A percentile compares a stretch with the other conserved stretches of the same genome.
Evolutionary conservation across 768 basidiomycete genomes (phyloP).

Genomic region (Dictyophora rubrovolvata): DNA sequence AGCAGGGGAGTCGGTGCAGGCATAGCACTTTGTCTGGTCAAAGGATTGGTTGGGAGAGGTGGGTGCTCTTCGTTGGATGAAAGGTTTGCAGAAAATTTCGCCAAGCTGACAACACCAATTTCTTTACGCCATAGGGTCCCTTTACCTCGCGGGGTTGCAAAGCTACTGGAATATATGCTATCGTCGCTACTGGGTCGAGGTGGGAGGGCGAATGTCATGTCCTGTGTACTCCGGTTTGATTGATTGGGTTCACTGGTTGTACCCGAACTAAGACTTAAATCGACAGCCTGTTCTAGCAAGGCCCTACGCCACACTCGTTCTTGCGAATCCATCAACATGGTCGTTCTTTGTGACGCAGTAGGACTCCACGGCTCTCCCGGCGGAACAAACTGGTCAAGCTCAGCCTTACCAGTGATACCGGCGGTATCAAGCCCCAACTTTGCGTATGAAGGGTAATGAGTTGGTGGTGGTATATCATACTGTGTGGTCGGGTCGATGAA

Average conservation of each 20-base stretch:
- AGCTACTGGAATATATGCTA: not conserved
- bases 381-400: constrained; percentile 7
- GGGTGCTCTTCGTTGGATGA: constrained; percentile 5
- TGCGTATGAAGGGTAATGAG: constrained; percentile 16
- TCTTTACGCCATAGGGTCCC: constrained; percentile 6
- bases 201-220: not conserved
- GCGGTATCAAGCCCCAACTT: constrained; percentile 9
- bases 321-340: constrained; percentile 28
- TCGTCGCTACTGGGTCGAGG: not conserved
- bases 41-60: not conserved
- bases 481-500: constrained; percentile 78
- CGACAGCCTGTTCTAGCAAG: constrained; percentile 67
- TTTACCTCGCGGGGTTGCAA: not conserved
- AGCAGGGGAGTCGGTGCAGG: not conserved
- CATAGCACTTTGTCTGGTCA: not conserved
- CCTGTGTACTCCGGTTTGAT: not conserved
- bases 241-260: not conserved
- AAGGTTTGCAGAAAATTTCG: constrained; percentile 6
- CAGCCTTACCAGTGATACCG: constrained; percentile 10
- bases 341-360: not conserved
- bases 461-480: constrained; percentile 67
- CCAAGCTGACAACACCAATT: not conserved
- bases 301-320: constrained; percentile 71
- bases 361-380: constrained; percentile 8
- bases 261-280: constrained; percentile 24